These are phyloP conservation scores for Persicaria maculosa DNA, from an alignment of 148 eudicot species.

Conservation along the genomic window DNA sequence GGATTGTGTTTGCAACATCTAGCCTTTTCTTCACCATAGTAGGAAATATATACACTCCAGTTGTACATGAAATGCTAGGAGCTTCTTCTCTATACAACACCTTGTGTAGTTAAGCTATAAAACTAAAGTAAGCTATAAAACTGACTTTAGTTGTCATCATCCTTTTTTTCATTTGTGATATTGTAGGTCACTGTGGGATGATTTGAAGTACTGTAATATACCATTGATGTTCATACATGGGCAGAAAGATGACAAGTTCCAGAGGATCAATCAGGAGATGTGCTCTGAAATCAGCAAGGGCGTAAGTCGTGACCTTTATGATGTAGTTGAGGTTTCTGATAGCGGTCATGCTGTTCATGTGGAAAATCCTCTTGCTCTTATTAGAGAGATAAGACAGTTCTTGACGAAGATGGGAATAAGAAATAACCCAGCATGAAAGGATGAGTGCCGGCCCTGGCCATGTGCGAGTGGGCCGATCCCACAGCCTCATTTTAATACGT, in stretches of 20 bases:
- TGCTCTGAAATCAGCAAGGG: conserved; percentile 24
- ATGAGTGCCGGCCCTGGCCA: too few relatives aligned
- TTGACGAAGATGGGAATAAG: conserved; percentile 20
- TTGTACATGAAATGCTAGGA: not conserved
- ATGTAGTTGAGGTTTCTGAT: conserved; percentile 44
- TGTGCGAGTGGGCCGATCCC: too few relatives aligned
- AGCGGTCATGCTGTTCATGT: conserved; percentile 91
- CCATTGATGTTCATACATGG: conserved; percentile 63
- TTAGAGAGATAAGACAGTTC: conserved; percentile 47
- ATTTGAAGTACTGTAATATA: conserved; percentile 49
- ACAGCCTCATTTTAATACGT: too few relatives aligned
- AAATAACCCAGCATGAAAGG: not conserved
- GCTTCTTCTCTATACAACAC: not conserved
- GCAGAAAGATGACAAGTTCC: conserved; percentile 67
- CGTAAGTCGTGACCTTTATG: conserved; percentile 14
- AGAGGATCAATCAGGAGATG: conserved; percentile 48
- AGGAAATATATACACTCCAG: not conserved
- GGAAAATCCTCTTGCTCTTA: conserved; percentile 74
- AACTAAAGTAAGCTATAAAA: not conserved
- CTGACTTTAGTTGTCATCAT: not conserved
- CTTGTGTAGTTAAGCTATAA: not conserved
- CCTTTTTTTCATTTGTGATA: not conserved
- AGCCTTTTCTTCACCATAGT: not conserved
- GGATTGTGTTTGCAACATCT: not conserved
- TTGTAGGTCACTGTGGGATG: conserved; percentile 76